These are phyloP conservation scores for Solanum sparsipilum DNA, from an alignment of 257 asterid species.

Conservation along the genomic window DNA sequence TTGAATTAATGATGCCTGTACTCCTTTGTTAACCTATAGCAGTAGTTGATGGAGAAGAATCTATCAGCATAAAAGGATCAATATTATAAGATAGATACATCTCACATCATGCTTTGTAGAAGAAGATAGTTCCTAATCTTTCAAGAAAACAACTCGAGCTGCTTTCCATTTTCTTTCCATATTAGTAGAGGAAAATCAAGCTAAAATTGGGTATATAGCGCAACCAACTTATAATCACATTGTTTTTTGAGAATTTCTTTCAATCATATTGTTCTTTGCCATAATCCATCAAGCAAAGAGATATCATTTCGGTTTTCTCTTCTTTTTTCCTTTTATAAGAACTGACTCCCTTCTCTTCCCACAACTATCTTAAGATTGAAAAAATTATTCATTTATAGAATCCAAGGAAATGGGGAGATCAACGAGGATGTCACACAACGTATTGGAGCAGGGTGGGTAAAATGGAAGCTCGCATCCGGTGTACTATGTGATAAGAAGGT, in stretches of 20 bases:
- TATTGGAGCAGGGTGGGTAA: background rate
- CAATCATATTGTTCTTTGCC: background rate
- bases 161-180: background rate
- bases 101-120: background rate
- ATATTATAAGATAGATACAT: background rate
- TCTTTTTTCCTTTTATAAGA: background rate
- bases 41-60: conserved; percentile 6
- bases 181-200: background rate
- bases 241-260: background rate
- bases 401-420: background rate
- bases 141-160: background rate
- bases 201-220: background rate
- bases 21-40: conserved; percentile 81
- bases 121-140: background rate
- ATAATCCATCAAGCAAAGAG: background rate
- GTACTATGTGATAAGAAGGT: background rate
- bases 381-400: background rate
- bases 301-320: background rate
- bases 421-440: background rate
- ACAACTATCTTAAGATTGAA: background rate
- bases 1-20: conserved; percentile 84
- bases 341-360: background rate
- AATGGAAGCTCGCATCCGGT: background rate
- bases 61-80: background rate
- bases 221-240: background rate